Conservation (phyloP, 805 yeast genomes). For the Diddensiella caesifluorescens region DNA sequence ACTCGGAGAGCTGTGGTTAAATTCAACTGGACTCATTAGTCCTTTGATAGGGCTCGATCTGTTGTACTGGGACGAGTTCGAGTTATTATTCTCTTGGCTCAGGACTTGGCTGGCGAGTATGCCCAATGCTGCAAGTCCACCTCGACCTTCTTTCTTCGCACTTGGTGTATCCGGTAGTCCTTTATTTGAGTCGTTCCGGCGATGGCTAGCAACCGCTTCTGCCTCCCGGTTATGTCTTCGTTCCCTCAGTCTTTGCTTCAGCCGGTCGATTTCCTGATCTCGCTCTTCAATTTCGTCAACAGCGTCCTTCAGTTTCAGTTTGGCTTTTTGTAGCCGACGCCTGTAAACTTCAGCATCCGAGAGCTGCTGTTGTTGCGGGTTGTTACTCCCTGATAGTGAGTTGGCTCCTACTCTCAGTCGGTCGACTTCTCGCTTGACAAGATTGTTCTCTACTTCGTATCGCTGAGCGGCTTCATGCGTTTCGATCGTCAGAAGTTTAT, state of each 20-base stretch:
- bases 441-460: slow-evolving; percentile 42
- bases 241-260: slow-evolving; percentile 34
- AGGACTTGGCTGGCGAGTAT: slow-evolving; percentile 50
- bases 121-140: slow-evolving; percentile 47
- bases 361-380: slow-evolving; percentile 16
- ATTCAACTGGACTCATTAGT: slow-evolving; percentile 24
- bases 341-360: slow-evolving; percentile 33
- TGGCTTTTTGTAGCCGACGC: slow-evolving; percentile 37
- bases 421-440: slow-evolving; percentile 45
- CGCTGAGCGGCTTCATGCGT: slow-evolving; percentile 42
- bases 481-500: slow-evolving; percentile 40
- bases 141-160: slow-evolving; percentile 11
- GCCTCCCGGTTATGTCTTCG: slow-evolving; percentile 15
- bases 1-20: slow-evolving; percentile 10
- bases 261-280: slow-evolving; percentile 40
- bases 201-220: slow-evolving; percentile 9
- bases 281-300: slow-evolving; percentile 40
- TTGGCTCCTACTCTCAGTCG: slow-evolving; percentile 33
- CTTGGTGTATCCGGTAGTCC: slow-evolving; percentile 14
- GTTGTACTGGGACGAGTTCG: not conserved
- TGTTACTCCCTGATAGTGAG: not conserved
- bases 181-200: slow-evolving; percentile 1
- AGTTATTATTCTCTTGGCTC: slow-evolving; percentile 27
- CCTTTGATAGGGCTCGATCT: slow-evolving; percentile 12
- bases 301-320: slow-evolving; percentile 41